phyloP scores from a whole-genome alignment of 2,329 filamentous ascomycete genomes.

The Talaromyces amestolkiae region DNA sequence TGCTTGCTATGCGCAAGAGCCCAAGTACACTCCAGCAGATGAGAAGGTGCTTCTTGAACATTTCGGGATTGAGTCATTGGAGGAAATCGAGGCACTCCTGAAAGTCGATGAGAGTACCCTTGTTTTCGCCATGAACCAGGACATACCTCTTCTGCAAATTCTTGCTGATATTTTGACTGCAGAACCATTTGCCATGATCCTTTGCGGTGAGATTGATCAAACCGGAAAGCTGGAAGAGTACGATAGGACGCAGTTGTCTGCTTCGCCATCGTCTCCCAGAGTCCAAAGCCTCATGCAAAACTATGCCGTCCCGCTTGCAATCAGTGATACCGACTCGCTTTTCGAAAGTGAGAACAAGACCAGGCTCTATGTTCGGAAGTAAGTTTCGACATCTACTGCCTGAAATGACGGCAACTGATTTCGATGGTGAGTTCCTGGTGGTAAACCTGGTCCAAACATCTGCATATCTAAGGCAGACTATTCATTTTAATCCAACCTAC shows the following conservation, averaged over 20 bases:
- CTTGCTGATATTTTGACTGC: not conserved
- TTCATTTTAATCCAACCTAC: not conserved
- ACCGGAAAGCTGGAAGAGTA: not conserved
- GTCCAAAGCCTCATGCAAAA: not conserved
- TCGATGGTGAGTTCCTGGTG: not conserved
- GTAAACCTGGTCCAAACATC: not conserved
- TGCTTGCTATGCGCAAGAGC: not conserved
- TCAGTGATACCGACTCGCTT: not conserved
- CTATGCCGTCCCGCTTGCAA: not conserved
- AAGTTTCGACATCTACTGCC: not conserved
- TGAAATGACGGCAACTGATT: not conserved
- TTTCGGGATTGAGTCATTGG: not conserved
- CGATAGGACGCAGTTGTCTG: not conserved
- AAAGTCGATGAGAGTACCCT: not conserved
- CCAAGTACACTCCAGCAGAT: not conserved
- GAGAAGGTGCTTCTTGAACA: not conserved
- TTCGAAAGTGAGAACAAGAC: not conserved
- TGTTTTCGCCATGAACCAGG: constrained; percentile 1
- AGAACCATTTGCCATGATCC: not conserved
- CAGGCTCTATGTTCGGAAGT: not conserved
- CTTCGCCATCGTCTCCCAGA: not conserved
- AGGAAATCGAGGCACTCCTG: not conserved
- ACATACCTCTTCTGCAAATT: not conserved
- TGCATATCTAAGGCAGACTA: not conserved
- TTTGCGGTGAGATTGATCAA: not conserved